phyloP scores from a whole-genome alignment of 148 eudicot species.

The Rhododendron henanense region DNA sequence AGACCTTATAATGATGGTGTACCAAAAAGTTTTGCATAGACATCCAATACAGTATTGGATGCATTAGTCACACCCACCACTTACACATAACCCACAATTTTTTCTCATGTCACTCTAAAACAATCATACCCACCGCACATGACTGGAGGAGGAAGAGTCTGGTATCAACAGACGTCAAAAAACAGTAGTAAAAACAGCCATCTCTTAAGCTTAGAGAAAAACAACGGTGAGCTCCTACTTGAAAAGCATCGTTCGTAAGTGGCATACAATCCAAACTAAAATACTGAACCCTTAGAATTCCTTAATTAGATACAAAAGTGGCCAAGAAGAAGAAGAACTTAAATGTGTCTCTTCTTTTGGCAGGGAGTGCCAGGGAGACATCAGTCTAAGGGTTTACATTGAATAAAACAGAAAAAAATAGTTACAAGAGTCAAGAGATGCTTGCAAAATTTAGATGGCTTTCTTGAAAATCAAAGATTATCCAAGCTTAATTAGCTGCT shows the following conservation, averaged over 20 bases:
- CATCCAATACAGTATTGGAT: not conserved
- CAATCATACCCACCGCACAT: not conserved
- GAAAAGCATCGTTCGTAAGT: not conserved
- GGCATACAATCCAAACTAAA: not conserved
- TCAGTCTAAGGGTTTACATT: not conserved
- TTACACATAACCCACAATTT: not conserved
- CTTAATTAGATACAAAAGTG: not conserved
- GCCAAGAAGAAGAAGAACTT: not conserved
- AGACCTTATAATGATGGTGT: not conserved
- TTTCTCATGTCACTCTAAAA: not conserved
- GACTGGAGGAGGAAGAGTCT: not conserved
- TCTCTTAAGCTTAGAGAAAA: not conserved
- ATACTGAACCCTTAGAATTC: not conserved
- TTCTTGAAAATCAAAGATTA: not conserved
- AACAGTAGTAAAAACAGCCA: not conserved
- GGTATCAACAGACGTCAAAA: not conserved
- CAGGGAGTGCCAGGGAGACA: not conserved
- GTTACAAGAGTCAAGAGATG: not conserved
- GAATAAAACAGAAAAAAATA: not conserved
- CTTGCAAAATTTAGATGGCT: not conserved
- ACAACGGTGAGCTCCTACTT: not conserved
- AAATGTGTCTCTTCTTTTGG: not conserved
- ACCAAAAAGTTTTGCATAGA: not conserved
- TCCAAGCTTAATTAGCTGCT: not conserved
- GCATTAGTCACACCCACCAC: not conserved